phyloP scores from a whole-genome alignment of 2,329 filamentous ascomycete genomes.

The Seiridium unicorne region DNA sequence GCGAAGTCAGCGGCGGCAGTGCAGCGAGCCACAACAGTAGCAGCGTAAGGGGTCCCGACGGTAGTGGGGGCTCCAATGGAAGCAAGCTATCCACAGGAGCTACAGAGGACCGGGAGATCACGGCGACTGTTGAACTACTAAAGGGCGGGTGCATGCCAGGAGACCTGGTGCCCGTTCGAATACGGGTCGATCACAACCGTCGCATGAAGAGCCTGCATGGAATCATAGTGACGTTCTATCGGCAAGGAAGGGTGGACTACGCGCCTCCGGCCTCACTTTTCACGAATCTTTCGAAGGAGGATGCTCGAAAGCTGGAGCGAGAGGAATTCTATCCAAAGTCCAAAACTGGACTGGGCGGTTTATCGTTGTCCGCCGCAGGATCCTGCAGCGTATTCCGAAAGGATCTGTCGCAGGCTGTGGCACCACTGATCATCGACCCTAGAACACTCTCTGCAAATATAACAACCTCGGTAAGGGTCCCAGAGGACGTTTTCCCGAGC shows the following conservation, averaged over 20 bases:
- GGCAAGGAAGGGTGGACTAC: constrained; percentile 87
- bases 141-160: constrained; percentile 84
- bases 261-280: constrained; percentile 54
- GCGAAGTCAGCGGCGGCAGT: constrained; percentile 71
- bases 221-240: constrained; percentile 88
- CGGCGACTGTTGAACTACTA: constrained; percentile 77
- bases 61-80: constrained; percentile 47
- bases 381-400: constrained; percentile 94
- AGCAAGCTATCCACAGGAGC: constrained; percentile 46
- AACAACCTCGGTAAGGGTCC: constrained; percentile 79
- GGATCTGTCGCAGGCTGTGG: constrained; percentile 85
- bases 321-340: constrained; percentile 88
- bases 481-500: constrained; percentile 88
- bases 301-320: constrained; percentile 67
- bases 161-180: constrained; percentile 75
- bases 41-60: constrained; percentile 42
- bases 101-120: constrained; percentile 75
- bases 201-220: constrained; percentile 87
- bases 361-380: constrained; percentile 82
- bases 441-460: constrained; percentile 74
- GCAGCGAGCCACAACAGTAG: constrained; percentile 65
- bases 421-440: constrained; percentile 86
- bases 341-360: constrained; percentile 78
- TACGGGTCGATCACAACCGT: constrained; percentile 85
- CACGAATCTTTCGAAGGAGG: constrained; percentile 55